phyloP scores from a whole-genome alignment of 2,329 filamentous ascomycete genomes.

The Pyrenochaeta sp. region DNA sequence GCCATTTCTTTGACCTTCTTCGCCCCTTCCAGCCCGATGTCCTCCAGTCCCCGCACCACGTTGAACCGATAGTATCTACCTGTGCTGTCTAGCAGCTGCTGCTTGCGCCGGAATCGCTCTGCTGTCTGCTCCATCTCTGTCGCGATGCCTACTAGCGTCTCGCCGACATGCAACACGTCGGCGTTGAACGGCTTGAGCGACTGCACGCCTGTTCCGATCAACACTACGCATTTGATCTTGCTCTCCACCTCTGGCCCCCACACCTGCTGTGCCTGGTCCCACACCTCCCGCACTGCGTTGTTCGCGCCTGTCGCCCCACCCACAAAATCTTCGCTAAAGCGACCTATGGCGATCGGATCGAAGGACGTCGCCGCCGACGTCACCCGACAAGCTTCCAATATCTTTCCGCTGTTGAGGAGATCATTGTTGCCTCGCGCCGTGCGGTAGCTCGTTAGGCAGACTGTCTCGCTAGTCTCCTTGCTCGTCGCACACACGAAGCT shows the following conservation, averaged over 20 bases:
- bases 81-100: slow-evolving; percentile 10
- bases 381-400: slow-evolving; percentile 20
- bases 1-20: slow-evolving; percentile 26
- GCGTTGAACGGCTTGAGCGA: slow-evolving; percentile 22
- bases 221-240: slow-evolving; percentile 19
- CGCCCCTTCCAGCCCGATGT: slow-evolving; percentile 51
- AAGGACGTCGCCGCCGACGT: slow-evolving; percentile 18
- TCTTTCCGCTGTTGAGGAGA: slow-evolving; percentile 26
- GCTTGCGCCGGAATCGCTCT: slow-evolving; percentile 17
- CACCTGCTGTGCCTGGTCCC: slow-evolving; percentile 39
- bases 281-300: slow-evolving; percentile 55
- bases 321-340: slow-evolving; percentile 44
- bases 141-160: slow-evolving; percentile 16
- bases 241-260: slow-evolving; percentile 19
- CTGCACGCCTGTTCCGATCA: slow-evolving; percentile 21
- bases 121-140: slow-evolving; percentile 25
- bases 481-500: slow-evolving; percentile 36
- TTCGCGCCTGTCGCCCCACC: slow-evolving; percentile 51
- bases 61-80: slow-evolving; percentile 55
- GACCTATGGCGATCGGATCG: slow-evolving; percentile 17
- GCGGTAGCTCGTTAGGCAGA: slow-evolving; percentile 44
- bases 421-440: slow-evolving; percentile 28
- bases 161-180: slow-evolving; percentile 11
- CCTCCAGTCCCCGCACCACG: slow-evolving; percentile 51
- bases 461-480: slow-evolving; percentile 39